Percentiles rank a stretch among this genome's conserved stretches.
phyloP scores from a whole-genome alignment of 768 basidiomycete genomes.

The Boletellus emodensis region DNA sequence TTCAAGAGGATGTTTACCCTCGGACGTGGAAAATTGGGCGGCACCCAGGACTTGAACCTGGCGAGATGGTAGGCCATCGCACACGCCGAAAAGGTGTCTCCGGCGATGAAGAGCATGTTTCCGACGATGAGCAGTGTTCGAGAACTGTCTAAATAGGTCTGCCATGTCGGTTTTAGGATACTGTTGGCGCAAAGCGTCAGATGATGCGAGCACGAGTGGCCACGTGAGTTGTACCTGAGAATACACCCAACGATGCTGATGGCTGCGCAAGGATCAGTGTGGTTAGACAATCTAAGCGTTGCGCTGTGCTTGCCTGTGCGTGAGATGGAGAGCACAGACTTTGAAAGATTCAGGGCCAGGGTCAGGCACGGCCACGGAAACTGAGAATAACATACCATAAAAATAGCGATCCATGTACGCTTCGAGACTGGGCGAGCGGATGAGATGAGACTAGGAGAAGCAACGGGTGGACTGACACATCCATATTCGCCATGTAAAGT shows the following conservation, averaged over 20 bases:
- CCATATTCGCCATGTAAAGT: slow-evolving; percentile 31
- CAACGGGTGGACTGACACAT: slow-evolving; percentile 14
- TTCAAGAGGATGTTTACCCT: slow-evolving; percentile 21
- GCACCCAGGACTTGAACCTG: slow-evolving; percentile 10
- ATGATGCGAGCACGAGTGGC: neutral
- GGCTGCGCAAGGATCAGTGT: slow-evolving; percentile 1
- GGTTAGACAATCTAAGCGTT: neutral
- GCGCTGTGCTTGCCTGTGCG: slow-evolving; percentile 13
- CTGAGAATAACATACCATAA: slow-evolving; percentile 16
- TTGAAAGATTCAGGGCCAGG: neutral
- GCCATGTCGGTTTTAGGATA: slow-evolving; percentile 9
- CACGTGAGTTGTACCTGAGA: slow-evolving; percentile 12
- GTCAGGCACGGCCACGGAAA: neutral
- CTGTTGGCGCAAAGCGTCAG: slow-evolving; percentile 1
- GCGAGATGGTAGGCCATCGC: slow-evolving; percentile 23
- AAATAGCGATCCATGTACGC: slow-evolving; percentile 9
- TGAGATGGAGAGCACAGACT: slow-evolving; percentile 18
- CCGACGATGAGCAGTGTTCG: slow-evolving; percentile 14
- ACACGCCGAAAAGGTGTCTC: slow-evolving; percentile 20
- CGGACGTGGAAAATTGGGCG: neutral
- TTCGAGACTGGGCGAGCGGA: slow-evolving; percentile 10
- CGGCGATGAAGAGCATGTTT: slow-evolving; percentile 24
- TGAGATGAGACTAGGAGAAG: neutral
- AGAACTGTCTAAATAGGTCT: neutral
- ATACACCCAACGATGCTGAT: slow-evolving; percentile 13